These are phyloP conservation scores for Sophora flavescens DNA, from an alignment of 306 rosid species.

Conservation along the genomic window DNA sequence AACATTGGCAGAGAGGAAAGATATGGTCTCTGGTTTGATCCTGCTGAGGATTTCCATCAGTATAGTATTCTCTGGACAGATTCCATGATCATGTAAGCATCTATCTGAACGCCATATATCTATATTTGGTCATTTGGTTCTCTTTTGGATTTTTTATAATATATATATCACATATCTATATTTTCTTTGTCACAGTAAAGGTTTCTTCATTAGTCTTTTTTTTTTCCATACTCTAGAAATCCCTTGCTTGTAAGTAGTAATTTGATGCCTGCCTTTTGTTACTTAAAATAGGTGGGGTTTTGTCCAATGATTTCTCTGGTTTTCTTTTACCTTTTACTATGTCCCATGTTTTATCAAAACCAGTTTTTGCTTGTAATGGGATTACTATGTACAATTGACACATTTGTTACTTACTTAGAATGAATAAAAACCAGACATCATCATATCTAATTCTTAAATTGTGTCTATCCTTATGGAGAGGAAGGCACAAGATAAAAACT, in stretches of 20 bases:
- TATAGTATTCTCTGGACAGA: constrained; percentile 91
- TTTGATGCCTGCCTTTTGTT: constrained; percentile 32
- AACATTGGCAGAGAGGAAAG: constrained; percentile 90
- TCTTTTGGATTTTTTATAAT: constrained; percentile 11
- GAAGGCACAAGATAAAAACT: constrained; percentile 42
- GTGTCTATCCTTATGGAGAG: constrained; percentile 31
- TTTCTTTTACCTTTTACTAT: constrained; percentile 41
- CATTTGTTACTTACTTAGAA: constrained; percentile 38
- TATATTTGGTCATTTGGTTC: constrained; percentile 47
- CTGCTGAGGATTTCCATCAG: constrained; percentile 85
- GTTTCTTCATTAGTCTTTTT: neutral
- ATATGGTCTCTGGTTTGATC: constrained; percentile 92
- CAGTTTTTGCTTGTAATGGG: constrained; percentile 45
- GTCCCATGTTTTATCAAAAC: constrained; percentile 64
- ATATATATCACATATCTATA: constrained; percentile 1
- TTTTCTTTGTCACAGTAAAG: constrained; percentile 33
- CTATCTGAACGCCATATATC: constrained; percentile 13
- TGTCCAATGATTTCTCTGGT: constrained; percentile 44
- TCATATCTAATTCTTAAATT: constrained; percentile 1
- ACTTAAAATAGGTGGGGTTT: constrained; percentile 17
- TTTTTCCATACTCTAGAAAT: constrained; percentile 31
- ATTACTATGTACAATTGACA: constrained; percentile 29
- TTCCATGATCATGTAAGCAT: constrained; percentile 82
- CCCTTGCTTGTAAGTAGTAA: constrained; percentile 26
- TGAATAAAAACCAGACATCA: constrained; percentile 39